phyloP scores from a whole-genome alignment of 768 basidiomycete species.

The Sistotremastrum niveocremeum region DNA sequence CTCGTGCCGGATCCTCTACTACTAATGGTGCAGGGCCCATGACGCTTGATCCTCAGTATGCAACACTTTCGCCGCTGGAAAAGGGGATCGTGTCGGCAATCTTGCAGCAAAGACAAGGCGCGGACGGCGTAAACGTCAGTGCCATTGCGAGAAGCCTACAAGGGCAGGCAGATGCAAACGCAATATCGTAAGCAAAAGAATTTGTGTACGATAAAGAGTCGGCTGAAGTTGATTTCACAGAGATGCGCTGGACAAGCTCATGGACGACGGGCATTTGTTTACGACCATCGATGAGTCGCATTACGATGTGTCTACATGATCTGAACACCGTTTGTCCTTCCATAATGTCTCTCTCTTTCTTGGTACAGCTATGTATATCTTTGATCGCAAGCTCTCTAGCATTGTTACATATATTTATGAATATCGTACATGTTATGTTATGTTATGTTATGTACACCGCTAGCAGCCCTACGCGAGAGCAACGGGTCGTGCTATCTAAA shows the following conservation, averaged over 20 bases:
- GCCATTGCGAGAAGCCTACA: slow-evolving; percentile 57
- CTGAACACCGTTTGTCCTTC: too few species aligned
- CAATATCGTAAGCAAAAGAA: slow-evolving; percentile 40
- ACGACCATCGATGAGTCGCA: slow-evolving; percentile 77
- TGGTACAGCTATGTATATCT: too few species aligned
- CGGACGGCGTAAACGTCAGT: slow-evolving; percentile 64
- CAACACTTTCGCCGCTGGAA: slow-evolving; percentile 45
- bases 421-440: too few species aligned
- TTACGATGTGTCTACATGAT: slow-evolving; percentile 39
- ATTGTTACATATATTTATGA: too few species aligned
- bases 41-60: slow-evolving; percentile 24
- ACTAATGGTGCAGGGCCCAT: too few species aligned
- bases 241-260: slow-evolving; percentile 59
- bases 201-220: background rate
- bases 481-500: too few species aligned
- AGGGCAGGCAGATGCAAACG: slow-evolving; percentile 28
- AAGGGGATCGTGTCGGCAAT: slow-evolving; percentile 58
- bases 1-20: too few species aligned
- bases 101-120: slow-evolving; percentile 25
- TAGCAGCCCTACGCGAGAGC: too few species aligned
- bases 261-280: slow-evolving; percentile 70
- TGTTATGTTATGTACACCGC: too few species aligned
- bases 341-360: too few species aligned
- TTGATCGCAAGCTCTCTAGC: too few species aligned
- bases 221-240: slow-evolving; percentile 20